Evolutionary conservation across 192 early-diverging fungal species (phyloP).

Genomic region (Podila clonocystis): DNA sequence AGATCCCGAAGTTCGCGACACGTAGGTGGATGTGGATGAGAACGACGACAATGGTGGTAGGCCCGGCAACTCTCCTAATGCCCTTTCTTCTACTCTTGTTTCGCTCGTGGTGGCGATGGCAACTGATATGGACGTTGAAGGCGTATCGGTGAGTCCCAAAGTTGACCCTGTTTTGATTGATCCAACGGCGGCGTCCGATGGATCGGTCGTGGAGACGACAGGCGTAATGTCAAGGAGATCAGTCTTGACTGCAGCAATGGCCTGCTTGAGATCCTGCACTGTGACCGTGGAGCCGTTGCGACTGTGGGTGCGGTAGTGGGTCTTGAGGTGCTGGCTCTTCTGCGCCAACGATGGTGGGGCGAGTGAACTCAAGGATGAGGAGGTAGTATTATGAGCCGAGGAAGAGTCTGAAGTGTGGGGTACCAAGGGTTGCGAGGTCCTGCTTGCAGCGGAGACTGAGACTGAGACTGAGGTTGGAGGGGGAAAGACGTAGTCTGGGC

Average conservation of each 20-base stretch:
- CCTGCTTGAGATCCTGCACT: conserved; percentile 46
- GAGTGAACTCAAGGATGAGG: conserved; percentile 5
- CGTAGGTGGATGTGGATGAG: not conserved
- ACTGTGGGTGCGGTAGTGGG: conserved; percentile 48
- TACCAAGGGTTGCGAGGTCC: not conserved
- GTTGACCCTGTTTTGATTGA: not conserved
- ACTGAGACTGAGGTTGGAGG: conserved; percentile 14
- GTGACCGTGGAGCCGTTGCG: conserved; percentile 50
- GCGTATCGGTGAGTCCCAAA: no score
- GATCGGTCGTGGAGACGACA: conserved; percentile 6
- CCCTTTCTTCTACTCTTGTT: not conserved
- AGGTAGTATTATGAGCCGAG: not conserved
- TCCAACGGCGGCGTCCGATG: not conserved
- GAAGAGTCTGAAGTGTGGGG: not conserved
- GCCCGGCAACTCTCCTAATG: not conserved
- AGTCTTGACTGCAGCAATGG: conserved; percentile 42
- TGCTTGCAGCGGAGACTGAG: not conserved
- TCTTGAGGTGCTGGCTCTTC: conserved; percentile 41
- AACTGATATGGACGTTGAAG: no score
- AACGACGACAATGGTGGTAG: conserved; percentile 12
- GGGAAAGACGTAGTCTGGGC: conserved; percentile 51
- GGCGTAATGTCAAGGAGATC: conserved; percentile 19
- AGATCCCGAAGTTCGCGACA: not conserved
- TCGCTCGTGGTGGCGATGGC: not conserved
- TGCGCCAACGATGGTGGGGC: not conserved